Base-by-base conservation (phyloP, 1,284 basidiomycete species). In the Rhodotorula sp. region DNA sequence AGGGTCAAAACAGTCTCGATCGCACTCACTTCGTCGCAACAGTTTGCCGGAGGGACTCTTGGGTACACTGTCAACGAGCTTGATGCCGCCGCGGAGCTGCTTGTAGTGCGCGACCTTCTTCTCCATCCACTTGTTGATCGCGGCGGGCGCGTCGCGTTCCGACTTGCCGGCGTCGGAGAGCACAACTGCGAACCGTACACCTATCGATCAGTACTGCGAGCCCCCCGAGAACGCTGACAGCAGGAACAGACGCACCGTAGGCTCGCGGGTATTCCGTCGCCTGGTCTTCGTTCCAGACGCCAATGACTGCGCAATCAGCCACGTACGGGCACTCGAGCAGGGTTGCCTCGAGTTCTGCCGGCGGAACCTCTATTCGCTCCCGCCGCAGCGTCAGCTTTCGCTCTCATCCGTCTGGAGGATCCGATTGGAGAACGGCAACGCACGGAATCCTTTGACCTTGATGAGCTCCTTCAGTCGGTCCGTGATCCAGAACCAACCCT, bases 91-190 rank as follows among this genome's bases (percentile, higher is more conserved):
- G 17, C 80, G 68, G 14, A 82, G 72, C 30, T 78, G 75, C 72
- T 81, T 81, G 76, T 81, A 80, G 51, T 77, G 77, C 12, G 80
- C 79, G 10, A 82, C 78, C 59, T 78, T 76, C 24, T 61, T 68
- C 2, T 75, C 75, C 26, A 80, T 76, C 78, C 78, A 81, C 5
- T 71, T 69, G 58, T 78, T 64, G 49, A 82, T 78, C 46, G 75
- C 71, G 7, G 60, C 57, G 7, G 62, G 33, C 53, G 76, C 73
- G 60, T 80, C 76, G 26, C 64, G 54, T 51, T 56, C 69, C 60
- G 77, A 60, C 57, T 76, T 76, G 26, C 66, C 66, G 29, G 75
- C 70, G 8, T 73, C 74, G 6, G 67, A 71, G 4, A 72, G 64
- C 1, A 77, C 73, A 30, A 78, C 69, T 44, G 62, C 3, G 4